Conservation (phyloP, 2,329 filamentous ascomycete genomes). For the Aspergillaceae sp. region DNA sequence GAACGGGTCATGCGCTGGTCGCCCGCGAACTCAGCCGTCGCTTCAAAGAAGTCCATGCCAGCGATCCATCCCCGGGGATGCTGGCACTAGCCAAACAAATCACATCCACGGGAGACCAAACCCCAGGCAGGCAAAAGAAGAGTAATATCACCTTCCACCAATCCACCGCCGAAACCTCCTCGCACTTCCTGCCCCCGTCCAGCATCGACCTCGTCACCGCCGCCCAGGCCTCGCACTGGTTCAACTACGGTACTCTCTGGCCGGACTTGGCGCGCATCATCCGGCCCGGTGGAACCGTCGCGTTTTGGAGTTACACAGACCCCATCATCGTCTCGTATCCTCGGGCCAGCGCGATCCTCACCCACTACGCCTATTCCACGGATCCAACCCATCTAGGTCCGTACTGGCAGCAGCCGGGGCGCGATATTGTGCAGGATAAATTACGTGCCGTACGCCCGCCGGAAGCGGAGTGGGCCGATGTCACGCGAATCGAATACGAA, state of each 20-base stretch:
- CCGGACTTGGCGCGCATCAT: conserved; percentile 48
- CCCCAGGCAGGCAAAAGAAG: conserved; percentile 19
- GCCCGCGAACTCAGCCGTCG: conserved; percentile 1
- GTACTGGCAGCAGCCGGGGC: conserved; percentile 53
- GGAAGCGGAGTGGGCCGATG: conserved; percentile 43
- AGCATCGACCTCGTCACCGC: conserved; percentile 46
- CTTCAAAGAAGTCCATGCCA: neutral
- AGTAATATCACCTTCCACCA: conserved; percentile 39
- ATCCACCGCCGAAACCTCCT: conserved; percentile 41
- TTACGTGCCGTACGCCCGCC: conserved; percentile 48
- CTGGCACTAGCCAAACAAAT: conserved; percentile 25
- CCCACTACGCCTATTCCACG: conserved; percentile 48
- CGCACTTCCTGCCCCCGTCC: no score
- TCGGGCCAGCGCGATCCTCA: conserved; percentile 45
- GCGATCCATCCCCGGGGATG: conserved; percentile 9
- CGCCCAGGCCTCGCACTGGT: conserved; percentile 59
- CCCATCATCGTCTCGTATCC: conserved; percentile 50
- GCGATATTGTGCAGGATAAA: conserved; percentile 46
- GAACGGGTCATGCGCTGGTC: conserved; percentile 4
- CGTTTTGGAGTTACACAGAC: conserved; percentile 60
- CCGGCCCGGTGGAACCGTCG: conserved; percentile 49
- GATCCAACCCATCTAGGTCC: conserved; percentile 45
- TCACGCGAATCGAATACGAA: conserved; percentile 50
- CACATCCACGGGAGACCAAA: neutral
- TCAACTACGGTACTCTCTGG: conserved; percentile 51